Evolutionary conservation across 1,284 basidiomycete species (phyloP), one percentile per base, ranked within the genome.

Genomic region (Melampsora americana): DNA sequence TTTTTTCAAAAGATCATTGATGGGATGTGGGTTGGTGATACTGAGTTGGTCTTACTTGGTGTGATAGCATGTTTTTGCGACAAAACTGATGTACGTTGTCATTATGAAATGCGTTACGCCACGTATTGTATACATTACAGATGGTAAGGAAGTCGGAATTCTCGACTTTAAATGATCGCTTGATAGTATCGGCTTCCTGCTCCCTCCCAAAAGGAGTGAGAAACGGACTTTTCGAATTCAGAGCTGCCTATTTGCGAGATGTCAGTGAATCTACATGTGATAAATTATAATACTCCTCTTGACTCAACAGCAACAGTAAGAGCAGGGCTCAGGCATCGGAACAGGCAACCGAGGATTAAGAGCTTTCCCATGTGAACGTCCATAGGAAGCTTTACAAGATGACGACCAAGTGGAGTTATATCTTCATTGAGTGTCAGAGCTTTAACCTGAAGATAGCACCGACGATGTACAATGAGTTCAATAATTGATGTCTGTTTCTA

Each of bases 311-410:
- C 94, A 77, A 99, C 95, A 1, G 95, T 97, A 68, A 99, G 85
- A 16, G 95, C 96, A 0, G 95, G 92, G 82, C 98, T 96, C 75
- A 99, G 84, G 82, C 95, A 98, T 69, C 89, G 88, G 84, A 99
- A 92, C 32, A 94, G 83, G 0, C 91, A 89, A 0, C 95, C 91
- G 35, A 91, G 88, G 35, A 99, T 86, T 26, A 99, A 85, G 82
- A 99, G 93, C 62, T 99, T 98, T 67, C 92, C 95, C 23, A 99
- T 88, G 82, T 99, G 93, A 35, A 99, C 95, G 81, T 99, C 96
- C 65, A 84, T 77, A 0, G 96, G 96, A 62, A 99, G 86, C 82
- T 93, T 92, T 84, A 92, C 93, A 62, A 99, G 86, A 42, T 97
- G 86, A 67, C 91, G 86, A 42, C 96, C 96, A 87, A 99, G 91